These are phyloP conservation scores for Marasmius oreades DNA, from an alignment of 1,284 basidiomycete genomes.

Conservation along the genomic window DNA sequence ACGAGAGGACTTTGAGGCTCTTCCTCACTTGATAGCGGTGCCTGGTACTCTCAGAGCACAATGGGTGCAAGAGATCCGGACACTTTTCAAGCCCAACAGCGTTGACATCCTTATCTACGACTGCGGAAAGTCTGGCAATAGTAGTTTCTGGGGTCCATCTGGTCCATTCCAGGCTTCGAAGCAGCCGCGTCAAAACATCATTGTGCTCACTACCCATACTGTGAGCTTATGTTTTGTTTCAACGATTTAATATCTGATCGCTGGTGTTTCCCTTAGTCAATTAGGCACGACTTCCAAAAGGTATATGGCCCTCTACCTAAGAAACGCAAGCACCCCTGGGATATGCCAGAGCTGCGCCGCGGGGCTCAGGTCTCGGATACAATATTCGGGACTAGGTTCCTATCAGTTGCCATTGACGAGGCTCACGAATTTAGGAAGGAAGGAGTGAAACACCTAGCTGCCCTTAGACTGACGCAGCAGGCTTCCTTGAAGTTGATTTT, in stretches of 20 bases:
- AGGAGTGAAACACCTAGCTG: conserved; percentile 19
- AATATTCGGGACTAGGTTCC: conserved; percentile 22
- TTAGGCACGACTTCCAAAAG: conserved; percentile 15
- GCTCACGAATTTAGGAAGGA: conserved; percentile 27
- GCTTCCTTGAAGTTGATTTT: conserved; percentile 18
- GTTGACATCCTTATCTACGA: conserved; percentile 25
- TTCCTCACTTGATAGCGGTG: conserved; percentile 24
- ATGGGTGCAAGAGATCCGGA: conserved; percentile 23
- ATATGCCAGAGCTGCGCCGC: conserved; percentile 4
- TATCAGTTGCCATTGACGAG: conserved; percentile 25
- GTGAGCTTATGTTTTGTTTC: conserved; percentile 17
- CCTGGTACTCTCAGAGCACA: conserved; percentile 24
- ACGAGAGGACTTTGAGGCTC: conserved; percentile 14
- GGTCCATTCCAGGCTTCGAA: conserved; percentile 19
- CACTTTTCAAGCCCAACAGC: conserved; percentile 13
- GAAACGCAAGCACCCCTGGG: conserved; percentile 17
- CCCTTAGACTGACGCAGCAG: conserved; percentile 19
- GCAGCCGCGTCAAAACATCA: conserved; percentile 15
- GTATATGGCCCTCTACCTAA: conserved; percentile 1
- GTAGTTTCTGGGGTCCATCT: conserved; percentile 21
- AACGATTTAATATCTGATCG: too few species aligned
- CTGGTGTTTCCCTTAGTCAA: too few species aligned
- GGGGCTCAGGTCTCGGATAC: conserved; percentile 11
- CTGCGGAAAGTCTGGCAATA: conserved; percentile 2
- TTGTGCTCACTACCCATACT: conserved; percentile 25